Evolutionary conservation across 345 rosid species (phyloP).

Genomic region (Eucalyptus fibrosa): DNA sequence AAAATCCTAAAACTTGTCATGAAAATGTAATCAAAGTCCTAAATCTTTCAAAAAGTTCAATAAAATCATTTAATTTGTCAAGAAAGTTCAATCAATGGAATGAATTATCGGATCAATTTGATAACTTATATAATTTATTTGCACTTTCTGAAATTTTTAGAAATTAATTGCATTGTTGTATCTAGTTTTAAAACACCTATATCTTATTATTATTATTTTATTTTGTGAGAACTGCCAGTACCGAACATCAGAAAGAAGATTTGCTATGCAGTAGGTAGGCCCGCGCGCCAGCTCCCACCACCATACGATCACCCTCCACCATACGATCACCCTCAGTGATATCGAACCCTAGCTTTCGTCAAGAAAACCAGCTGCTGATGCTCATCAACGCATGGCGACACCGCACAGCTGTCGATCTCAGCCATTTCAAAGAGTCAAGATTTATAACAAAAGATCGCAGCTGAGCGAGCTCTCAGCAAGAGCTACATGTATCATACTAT

Average conservation of each 20-base stretch:
- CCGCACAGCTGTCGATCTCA: not conserved
- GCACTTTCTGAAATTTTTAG: rapidly evolving
- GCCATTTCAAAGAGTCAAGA: not conserved
- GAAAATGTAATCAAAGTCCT: rapidly evolving
- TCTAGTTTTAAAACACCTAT: too few species aligned
- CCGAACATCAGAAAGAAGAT: not conserved
- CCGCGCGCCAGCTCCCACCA: not conserved
- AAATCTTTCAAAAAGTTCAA: rapidly evolving
- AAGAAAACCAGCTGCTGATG: not conserved
- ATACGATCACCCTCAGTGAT: not conserved
- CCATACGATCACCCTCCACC: not conserved
- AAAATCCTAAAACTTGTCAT: rapidly evolving
- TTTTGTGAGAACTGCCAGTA: not conserved
- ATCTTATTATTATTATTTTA: too few species aligned
- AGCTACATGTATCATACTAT: not conserved
- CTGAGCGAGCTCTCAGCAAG: not conserved
- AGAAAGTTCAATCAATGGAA: too few species aligned
- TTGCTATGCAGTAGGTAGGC: not conserved
- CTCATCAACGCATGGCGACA: not conserved
- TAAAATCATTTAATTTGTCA: rapidly evolving
- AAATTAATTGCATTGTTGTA: rapidly evolving
- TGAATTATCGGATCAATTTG: too few species aligned
- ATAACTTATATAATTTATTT: too few species aligned
- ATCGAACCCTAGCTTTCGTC: not conserved
- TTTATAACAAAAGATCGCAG: not conserved